Evolutionary conservation across 305 asterid species (phyloP).

Genomic region (Ajuga reptans): DNA sequence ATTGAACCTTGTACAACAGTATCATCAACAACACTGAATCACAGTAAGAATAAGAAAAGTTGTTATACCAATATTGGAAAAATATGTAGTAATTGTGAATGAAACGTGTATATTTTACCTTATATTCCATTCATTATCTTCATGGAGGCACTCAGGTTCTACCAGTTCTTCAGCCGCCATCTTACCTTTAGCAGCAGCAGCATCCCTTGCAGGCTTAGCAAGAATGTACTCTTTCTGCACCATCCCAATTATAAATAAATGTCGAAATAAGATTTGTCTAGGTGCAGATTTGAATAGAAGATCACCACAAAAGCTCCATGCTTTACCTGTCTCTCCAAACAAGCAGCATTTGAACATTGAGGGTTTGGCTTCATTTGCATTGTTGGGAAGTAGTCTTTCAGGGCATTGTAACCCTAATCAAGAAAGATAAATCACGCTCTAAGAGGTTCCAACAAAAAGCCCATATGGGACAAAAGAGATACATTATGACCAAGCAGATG

Average conservation of each 20-base stretch:
- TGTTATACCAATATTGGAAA: not conserved
- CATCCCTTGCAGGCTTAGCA: conserved; percentile 79
- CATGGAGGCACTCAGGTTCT: conserved; percentile 59
- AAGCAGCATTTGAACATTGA: conserved; percentile 88
- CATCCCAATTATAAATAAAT: not conserved
- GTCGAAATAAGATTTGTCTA: not conserved
- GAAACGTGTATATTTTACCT: conserved; percentile 36
- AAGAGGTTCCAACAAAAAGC: not conserved
- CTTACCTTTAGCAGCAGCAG: conserved; percentile 80
- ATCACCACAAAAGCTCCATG: not conserved
- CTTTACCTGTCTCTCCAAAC: conserved; percentile 87
- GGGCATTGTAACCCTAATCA: conserved; percentile 87
- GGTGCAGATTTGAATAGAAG: not conserved
- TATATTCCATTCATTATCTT: conserved; percentile 89
- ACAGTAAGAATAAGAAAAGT: conserved; percentile 22
- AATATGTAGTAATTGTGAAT: not conserved
- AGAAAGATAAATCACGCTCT: conserved; percentile 2
- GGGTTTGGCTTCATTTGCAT: conserved; percentile 97
- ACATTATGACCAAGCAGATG: not conserved
- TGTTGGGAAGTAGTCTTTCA: conserved; percentile 87
- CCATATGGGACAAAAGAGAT: not conserved
- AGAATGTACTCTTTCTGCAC: conserved; percentile 69
- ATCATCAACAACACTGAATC: conserved; percentile 72
- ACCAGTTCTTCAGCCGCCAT: conserved; percentile 42
- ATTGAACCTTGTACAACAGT: conserved; percentile 33